Conservation (phyloP, 495 filamentous ascomycete species). For the Hypoxylon lenormandii region DNA sequence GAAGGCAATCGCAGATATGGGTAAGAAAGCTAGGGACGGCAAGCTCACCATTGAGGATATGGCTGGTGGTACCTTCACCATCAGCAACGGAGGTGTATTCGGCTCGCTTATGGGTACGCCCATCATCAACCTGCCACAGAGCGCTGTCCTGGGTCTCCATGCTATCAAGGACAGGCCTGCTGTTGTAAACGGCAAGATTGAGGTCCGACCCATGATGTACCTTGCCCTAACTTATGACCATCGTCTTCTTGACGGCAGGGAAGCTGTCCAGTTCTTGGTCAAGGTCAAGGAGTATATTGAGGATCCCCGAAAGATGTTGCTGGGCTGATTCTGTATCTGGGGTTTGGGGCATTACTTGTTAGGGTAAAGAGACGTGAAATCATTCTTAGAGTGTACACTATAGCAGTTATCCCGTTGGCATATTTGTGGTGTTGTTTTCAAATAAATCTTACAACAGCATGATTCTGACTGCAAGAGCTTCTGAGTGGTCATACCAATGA, state of each 20-base stretch:
- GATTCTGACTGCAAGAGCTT: neutral
- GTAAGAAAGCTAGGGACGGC: constrained; percentile 95
- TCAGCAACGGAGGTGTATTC: constrained; percentile 86
- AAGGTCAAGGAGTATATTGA: constrained; percentile 99
- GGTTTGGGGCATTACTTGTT: constrained; percentile 4
- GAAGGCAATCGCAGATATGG: constrained; percentile 89
- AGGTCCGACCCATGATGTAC: constrained; percentile 98
- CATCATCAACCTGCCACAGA: constrained; percentile 98
- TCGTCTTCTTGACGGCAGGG: constrained; percentile 90
- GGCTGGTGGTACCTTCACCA: constrained; percentile 98
- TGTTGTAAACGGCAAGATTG: constrained; percentile 88
- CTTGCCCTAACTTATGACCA: constrained; percentile 98
- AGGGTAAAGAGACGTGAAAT: constrained; percentile 3
- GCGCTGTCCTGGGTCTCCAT: constrained; percentile 95
- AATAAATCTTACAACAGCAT: constrained; percentile 14
- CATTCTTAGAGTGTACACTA: constrained; percentile 40
- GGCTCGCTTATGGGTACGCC: constrained; percentile 91
- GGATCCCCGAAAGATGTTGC: constrained; percentile 91
- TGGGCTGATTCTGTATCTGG: constrained; percentile 54
- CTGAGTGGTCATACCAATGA: neutral
- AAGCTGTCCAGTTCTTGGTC: constrained; percentile 96
- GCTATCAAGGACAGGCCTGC: constrained; percentile 96
- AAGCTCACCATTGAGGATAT: constrained; percentile 99
- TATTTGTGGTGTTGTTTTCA: constrained; percentile 4
- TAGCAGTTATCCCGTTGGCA: constrained; percentile 10